A percentile compares a stretch with the other conserved stretches of the same genome.
phyloP scores from a whole-genome alignment of 495 filamentous ascomycete genomes.

The Trichoderma erinaceum region DNA sequence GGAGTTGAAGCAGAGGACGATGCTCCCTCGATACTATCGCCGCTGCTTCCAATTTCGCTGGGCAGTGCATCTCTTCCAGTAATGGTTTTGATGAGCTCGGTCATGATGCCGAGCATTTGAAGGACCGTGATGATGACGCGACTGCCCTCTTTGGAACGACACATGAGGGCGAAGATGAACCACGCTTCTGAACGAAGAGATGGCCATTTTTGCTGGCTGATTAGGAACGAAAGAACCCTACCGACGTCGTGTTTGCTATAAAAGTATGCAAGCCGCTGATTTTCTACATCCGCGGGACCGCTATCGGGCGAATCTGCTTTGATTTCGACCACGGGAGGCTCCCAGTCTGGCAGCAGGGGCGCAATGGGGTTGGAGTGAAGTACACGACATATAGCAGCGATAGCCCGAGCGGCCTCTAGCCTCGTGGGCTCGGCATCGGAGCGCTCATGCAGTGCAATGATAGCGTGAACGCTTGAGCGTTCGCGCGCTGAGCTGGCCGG shows the following conservation, averaged over 20 bases:
- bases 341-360: constrained; percentile 7
- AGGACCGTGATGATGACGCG: constrained; percentile 45
- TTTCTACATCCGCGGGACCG: neutral
- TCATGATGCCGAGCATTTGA: constrained; percentile 40
- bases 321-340: neutral
- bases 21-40: constrained; percentile 16
- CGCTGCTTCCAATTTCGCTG: neutral
- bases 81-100: constrained; percentile 46
- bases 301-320: neutral
- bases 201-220: constrained; percentile 63
- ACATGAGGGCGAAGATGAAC: constrained; percentile 71
- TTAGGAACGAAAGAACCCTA: constrained; percentile 53
- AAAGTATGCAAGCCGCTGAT: constrained; percentile 40
- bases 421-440: constrained; percentile 60
- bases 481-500: constrained; percentile 34
- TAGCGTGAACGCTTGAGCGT: constrained; percentile 51
- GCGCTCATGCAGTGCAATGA: constrained; percentile 53
- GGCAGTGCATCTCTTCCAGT: constrained; percentile 26
- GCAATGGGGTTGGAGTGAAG: constrained; percentile 31
- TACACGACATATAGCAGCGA: constrained; percentile 58
- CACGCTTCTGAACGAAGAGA: constrained; percentile 65
- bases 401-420: constrained; percentile 64
- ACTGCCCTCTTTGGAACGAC: constrained; percentile 43
- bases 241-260: constrained; percentile 49
- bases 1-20: constrained; percentile 1